Evolutionary conservation across 1,284 basidiomycete genomes (phyloP).

Genomic region (Pholiota adiposa): DNA sequence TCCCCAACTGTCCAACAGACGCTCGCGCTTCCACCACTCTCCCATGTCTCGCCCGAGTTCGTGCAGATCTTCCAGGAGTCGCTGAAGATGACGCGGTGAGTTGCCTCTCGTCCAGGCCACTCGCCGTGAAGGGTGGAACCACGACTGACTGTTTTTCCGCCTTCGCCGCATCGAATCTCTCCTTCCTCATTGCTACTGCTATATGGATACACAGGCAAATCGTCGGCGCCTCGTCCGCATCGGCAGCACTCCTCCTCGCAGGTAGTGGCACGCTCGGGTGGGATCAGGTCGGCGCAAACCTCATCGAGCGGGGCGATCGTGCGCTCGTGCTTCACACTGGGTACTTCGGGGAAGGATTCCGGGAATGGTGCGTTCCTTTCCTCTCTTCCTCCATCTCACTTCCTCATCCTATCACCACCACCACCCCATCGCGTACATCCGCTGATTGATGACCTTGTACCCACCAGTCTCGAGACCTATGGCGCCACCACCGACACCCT

Average conservation of each 20-base stretch:
- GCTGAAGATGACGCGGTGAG: constrained; percentile 74
- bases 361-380: constrained; percentile 66
- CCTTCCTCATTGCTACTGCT: not conserved
- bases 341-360: constrained; percentile 87
- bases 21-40: constrained; percentile 79
- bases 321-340: constrained; percentile 83
- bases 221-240: constrained; percentile 63
- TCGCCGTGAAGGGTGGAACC: no score
- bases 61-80: constrained; percentile 84
- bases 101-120: not conserved
- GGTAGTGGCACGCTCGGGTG: constrained; percentile 95
- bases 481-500: constrained; percentile 90
- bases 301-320: constrained; percentile 79
- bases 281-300: constrained; percentile 86
- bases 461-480: constrained; percentile 85
- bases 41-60: constrained; percentile 87
- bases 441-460: no score
- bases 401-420: not conserved
- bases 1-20: constrained; percentile 52
- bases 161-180: not conserved
- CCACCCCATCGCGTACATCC: no score
- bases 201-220: constrained; percentile 52
- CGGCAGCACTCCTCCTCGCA: constrained; percentile 84
- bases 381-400: not conserved
- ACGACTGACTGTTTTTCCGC: not conserved